Evolutionary conservation across 2,329 filamentous ascomycete genomes (phyloP).

Genomic region (Neonectria neomacrospora): DNA sequence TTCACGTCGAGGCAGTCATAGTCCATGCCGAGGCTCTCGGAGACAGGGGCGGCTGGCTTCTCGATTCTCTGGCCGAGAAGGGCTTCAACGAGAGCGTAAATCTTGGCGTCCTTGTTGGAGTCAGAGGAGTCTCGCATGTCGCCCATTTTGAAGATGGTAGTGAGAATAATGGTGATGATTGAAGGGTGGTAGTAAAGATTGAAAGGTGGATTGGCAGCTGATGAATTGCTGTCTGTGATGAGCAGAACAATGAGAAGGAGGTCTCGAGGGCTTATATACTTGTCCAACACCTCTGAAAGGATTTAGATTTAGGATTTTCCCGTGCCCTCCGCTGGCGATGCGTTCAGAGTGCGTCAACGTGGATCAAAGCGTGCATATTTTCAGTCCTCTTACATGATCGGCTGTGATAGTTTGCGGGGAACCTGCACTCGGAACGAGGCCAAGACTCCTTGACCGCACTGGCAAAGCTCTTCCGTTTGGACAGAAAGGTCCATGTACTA

Average conservation of each 20-base stretch:
- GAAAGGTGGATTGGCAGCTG: neutral
- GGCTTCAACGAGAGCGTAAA: constrained; percentile 52
- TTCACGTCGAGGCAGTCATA: constrained; percentile 51
- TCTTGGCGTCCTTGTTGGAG: constrained; percentile 21
- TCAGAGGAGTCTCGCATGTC: constrained; percentile 29
- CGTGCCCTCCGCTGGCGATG: neutral
- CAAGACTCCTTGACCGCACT: neutral
- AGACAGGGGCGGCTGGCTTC: constrained; percentile 34
- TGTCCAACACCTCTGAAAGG: neutral
- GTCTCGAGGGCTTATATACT: neutral
- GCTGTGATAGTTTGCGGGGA: no score
- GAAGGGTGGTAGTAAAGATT: neutral
- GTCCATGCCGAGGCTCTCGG: constrained; percentile 45
- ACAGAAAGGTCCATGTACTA: neutral
- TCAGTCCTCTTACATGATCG: neutral
- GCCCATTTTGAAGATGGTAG: constrained; percentile 28
- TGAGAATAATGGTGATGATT: neutral
- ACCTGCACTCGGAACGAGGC: neutral
- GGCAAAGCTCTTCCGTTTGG: neutral
- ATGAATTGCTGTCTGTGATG: neutral
- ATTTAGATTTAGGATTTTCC: neutral
- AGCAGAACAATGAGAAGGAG: neutral
- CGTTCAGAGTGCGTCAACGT: neutral
- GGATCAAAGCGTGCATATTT: neutral
- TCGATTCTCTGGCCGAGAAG: constrained; percentile 51